A percentile compares a stretch with the other conserved stretches of the same genome.
Conservation (phyloP, 441 rosid species). For the Macaranga tanarius region DNA sequence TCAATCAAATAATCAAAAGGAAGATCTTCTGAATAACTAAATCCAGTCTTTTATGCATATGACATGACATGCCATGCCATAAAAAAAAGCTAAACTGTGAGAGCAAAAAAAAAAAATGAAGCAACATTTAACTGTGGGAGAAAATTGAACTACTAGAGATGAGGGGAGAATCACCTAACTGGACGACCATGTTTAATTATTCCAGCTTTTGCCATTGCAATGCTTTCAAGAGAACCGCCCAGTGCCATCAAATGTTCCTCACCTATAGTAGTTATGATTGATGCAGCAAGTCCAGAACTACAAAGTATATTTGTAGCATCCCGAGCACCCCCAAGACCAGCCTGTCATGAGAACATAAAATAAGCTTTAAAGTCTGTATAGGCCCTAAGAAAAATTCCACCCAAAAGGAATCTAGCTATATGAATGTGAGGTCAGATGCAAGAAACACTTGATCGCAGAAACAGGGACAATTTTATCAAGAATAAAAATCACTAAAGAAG, state of each 20-base stretch:
- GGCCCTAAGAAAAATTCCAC: neutral
- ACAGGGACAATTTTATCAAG: too few species aligned
- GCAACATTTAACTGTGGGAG: neutral
- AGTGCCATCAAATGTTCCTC: slow-evolving; percentile 82
- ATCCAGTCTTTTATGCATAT: neutral
- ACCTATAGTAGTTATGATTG: slow-evolving; percentile 77
- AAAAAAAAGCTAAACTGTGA: neutral
- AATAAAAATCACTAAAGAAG: neutral
- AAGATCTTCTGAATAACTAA: neutral
- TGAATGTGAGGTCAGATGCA: neutral
- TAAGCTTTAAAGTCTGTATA: neutral
- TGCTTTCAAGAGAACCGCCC: slow-evolving; percentile 84
- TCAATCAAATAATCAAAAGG: neutral
- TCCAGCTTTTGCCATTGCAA: slow-evolving; percentile 86
- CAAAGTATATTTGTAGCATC: slow-evolving; percentile 82
- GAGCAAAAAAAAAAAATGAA: slow-evolving; percentile 4
- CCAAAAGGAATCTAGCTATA: neutral
- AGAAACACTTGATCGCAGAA: neutral
- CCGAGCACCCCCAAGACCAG: slow-evolving; percentile 89
- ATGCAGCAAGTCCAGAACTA: slow-evolving; percentile 58
- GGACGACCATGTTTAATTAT: slow-evolving; percentile 70
- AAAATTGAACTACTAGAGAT: neutral
- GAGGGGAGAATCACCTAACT: slow-evolving; percentile 65
- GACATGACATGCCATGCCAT: neutral
- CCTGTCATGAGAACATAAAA: slow-evolving; percentile 38